Percentiles rank a stretch among this genome's conserved stretches.
These are phyloP conservation scores for Boletus tylopilopsis DNA, from an alignment of 768 basidiomycete genomes.

Conservation along the genomic window DNA sequence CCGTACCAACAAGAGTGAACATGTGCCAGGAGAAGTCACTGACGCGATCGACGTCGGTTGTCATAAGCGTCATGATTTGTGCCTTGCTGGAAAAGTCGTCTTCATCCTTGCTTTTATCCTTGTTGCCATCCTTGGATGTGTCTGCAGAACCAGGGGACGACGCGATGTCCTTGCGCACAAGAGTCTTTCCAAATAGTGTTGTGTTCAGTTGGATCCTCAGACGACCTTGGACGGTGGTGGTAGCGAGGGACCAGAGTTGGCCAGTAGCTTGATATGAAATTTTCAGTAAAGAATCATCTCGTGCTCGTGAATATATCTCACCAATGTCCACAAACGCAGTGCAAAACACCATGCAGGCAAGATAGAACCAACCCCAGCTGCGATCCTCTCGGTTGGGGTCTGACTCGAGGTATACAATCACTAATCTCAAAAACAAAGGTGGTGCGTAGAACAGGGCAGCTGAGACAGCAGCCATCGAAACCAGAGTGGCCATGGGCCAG, in stretches of 20 bases:
- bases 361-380: constrained; percentile 75
- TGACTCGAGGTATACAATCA: constrained; percentile 63
- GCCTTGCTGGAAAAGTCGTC: constrained; percentile 64
- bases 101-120: constrained; percentile 31
- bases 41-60: constrained; percentile 88
- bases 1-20: constrained; percentile 67
- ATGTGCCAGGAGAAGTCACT: constrained; percentile 81
- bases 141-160: constrained; percentile 45
- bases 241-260: constrained; percentile 69
- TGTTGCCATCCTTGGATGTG: constrained; percentile 21
- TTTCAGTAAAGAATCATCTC: constrained; percentile 5
- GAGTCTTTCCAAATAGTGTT: constrained; percentile 80
- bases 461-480: constrained; percentile 49
- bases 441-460: constrained; percentile 67
- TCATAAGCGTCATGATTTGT: constrained; percentile 95
- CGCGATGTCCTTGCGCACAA: constrained; percentile 80
- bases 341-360: constrained; percentile 46
- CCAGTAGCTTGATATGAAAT: constrained; percentile 48
- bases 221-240: constrained; percentile 65
- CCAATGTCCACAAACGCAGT: constrained; percentile 42
- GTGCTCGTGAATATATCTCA: constrained; percentile 24
- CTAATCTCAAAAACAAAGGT: constrained; percentile 54
- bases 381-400: constrained; percentile 52
- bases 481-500: constrained; percentile 36
- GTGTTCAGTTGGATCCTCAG: constrained; percentile 77